phyloP scores from a whole-genome alignment of 257 asterid species.

The Fraxinus quadrangulata region DNA sequence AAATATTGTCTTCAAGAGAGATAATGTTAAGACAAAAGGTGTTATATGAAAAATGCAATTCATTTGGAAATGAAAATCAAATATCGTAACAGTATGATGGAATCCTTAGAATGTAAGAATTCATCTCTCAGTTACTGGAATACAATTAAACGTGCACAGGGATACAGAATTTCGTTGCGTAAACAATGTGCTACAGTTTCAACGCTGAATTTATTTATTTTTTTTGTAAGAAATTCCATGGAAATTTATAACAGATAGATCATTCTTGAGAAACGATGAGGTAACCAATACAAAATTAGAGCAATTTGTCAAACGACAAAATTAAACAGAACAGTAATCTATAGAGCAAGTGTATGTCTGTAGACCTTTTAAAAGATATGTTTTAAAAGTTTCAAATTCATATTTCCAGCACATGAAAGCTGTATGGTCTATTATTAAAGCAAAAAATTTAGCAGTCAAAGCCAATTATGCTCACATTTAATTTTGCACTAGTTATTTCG shows the following conservation, averaged over 20 bases:
- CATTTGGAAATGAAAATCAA: slow-evolving; percentile 3
- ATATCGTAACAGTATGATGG: not conserved
- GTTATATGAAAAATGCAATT: not conserved
- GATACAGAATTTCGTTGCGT: not conserved
- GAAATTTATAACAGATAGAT: not conserved
- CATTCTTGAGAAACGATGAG: not conserved
- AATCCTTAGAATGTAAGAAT: not conserved
- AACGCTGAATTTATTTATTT: not conserved
- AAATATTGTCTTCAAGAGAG: not conserved
- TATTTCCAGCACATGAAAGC: not conserved
- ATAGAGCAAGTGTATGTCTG: not conserved
- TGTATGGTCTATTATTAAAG: not conserved
- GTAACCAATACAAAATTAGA: not conserved
- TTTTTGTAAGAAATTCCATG: not conserved
- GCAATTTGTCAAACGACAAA: not conserved
- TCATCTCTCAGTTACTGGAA: not conserved
- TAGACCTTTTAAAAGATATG: not conserved
- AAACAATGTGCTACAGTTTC: not conserved
- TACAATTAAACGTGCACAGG: not conserved
- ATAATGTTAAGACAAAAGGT: not conserved
- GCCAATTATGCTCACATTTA: not conserved
- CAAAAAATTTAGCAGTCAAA: slow-evolving; percentile 4
- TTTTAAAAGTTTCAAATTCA: not conserved
- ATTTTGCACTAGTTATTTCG: not conserved
- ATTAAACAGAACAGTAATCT: not conserved